These are phyloP conservation scores for Coemansia reversa DNA, from an alignment of 192 early-diverging fungal species.

Conservation along the genomic window DNA sequence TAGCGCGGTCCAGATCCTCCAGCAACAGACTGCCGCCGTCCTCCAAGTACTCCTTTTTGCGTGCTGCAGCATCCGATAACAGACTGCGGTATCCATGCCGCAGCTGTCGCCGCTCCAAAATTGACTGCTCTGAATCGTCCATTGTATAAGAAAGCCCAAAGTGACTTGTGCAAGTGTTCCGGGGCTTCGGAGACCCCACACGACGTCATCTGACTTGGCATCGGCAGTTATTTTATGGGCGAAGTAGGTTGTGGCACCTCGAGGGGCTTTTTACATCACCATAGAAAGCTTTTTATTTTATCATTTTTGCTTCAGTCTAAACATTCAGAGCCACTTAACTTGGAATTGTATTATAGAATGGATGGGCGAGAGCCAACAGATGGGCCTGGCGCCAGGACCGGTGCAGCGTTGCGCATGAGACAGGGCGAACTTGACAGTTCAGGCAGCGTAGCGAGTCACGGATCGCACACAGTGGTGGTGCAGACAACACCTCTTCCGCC, in stretches of 20 bases:
- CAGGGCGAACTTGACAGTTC: slow-evolving; percentile 9
- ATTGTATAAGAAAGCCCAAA: slow-evolving; percentile 1
- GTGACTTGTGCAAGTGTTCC: background rate
- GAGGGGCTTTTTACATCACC: background rate
- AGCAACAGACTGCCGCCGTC: slow-evolving; percentile 29
- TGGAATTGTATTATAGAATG: background rate
- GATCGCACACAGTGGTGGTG: slow-evolving; percentile 33
- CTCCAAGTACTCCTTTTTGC: slow-evolving; percentile 46
- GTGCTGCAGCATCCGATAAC: slow-evolving; percentile 37
- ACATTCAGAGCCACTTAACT: too few relatives aligned
- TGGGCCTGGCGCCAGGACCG: background rate
- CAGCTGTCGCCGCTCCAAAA: slow-evolving; percentile 25
- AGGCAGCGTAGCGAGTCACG: slow-evolving; percentile 21
- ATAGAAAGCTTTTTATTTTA: background rate
- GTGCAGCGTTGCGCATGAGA: background rate
- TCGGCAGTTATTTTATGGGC: background rate
- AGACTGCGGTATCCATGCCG: slow-evolving; percentile 48
- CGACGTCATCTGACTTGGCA: background rate
- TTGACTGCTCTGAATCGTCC: slow-evolving; percentile 13
- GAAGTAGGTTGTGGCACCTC: background rate
- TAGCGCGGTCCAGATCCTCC: slow-evolving; percentile 44
- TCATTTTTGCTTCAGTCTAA: background rate
- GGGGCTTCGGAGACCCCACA: background rate
- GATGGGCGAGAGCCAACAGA: background rate
- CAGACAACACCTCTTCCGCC: slow-evolving; percentile 2